Base-by-base conservation (phyloP, 805 yeast species). In the Candida pini region DNA sequence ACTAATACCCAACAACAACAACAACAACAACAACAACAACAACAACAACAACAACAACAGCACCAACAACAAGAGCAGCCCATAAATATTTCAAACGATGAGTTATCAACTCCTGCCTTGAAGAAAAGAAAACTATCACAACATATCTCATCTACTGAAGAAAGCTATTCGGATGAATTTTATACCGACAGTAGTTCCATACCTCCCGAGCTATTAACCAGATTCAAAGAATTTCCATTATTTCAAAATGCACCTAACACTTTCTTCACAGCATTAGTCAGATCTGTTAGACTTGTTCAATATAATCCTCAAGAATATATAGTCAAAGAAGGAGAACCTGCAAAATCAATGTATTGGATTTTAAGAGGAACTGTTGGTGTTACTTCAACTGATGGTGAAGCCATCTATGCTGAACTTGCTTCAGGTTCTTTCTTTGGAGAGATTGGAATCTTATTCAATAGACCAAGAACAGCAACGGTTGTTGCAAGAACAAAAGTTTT, bases 391-490 rank as follows among this genome's bases (percentile, higher is more conserved):
- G 92, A 82, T 51, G 89, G 87, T 19, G 90, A 82, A 56, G 71
- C 83, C 4, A 67, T 76, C 4, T 79, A 78, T 48, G 88, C 89
- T 2, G 87, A 79, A 50, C 59, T 82, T 7, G 68, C 71, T 4
- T 69, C 79, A 4, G 90, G 90, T 2, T 68, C 79, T 15, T 81
- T 78, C 43, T 83, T 82, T 52, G 92, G 92, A 10, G 90, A 83
- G 49, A 81, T 82, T 35, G 90, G 90, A 7, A 80, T 82, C 28
- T 58, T 82, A 20, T 81, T 78, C 59, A 78, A 79, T 52, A 62
- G 89, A 32, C 88, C 89, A 14, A 63, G 90, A 45, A 81, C 89
- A 0, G 90, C 90, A 0, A 80, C 88, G 2, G 88, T 82, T 10
- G 75, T 81, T 16, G 81, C 89, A 3, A 60, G 80, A 40, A 71